Percentiles rank a stretch among this genome's conserved stretches.
phyloP scores from a whole-genome alignment of 768 basidiomycete genomes.

The Trametes meyenii region DNA sequence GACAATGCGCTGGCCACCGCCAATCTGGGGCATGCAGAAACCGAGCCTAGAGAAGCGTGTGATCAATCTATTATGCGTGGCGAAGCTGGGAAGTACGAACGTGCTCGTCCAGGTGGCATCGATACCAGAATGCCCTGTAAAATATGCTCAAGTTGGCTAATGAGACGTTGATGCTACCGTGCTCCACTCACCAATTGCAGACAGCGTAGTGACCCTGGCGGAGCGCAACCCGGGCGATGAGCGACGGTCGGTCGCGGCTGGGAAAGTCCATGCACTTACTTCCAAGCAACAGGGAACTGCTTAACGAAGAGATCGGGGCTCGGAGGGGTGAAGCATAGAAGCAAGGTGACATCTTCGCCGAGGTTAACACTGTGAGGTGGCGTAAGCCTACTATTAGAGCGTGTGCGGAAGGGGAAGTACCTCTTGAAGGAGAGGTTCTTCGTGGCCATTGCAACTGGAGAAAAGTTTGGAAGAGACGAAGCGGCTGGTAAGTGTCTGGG shows the following conservation, averaged over 20 bases:
- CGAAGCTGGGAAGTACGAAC: neutral
- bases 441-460: neutral
- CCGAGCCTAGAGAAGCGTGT: neutral
- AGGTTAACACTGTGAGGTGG: constrained; percentile 5
- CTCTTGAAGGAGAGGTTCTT: constrained; percentile 12
- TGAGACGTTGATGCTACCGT: too few species aligned
- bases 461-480: neutral
- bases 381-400: neutral
- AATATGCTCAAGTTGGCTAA: neutral
- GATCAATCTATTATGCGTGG: neutral
- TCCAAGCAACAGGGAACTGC: constrained; percentile 16
- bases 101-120: constrained; percentile 6
- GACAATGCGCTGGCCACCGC: neutral
- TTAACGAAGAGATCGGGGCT: neutral
- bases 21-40: constrained; percentile 5
- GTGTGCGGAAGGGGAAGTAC: neutral
- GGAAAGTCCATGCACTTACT: neutral
- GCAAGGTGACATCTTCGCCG: constrained; percentile 15
- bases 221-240: too few species aligned
- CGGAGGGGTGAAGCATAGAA: constrained; percentile 15
- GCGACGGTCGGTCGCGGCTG: neutral
- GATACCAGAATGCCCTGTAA: neutral
- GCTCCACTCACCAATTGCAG: neutral
- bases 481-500: neutral
- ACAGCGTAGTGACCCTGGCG: constrained; percentile 6